Evolutionary conservation across 352 stramenopile genomes (phyloP).

Genomic region (Phytophthora melonis): DNA sequence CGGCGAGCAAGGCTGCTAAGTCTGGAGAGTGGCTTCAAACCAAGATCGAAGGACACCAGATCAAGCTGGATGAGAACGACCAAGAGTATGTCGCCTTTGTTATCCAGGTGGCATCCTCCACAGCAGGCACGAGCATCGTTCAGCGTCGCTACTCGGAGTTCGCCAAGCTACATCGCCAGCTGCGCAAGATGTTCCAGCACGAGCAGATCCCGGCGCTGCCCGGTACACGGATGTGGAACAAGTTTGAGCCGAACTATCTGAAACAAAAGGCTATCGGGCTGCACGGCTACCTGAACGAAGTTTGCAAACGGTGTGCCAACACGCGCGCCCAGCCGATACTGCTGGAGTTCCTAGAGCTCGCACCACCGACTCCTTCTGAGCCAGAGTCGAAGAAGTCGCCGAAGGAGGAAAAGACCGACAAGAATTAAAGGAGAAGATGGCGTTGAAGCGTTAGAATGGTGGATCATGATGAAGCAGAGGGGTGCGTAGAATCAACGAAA

Average conservation of each 20-base stretch:
- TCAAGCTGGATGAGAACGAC: constrained; percentile 77
- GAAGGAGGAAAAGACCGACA: constrained; percentile 21
- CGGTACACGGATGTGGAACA: constrained; percentile 84
- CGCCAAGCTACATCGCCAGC: constrained; percentile 71
- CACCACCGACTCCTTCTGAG: constrained; percentile 24
- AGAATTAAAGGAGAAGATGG: constrained; percentile 12
- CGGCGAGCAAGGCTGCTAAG: constrained; percentile 20
- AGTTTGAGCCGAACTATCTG: constrained; percentile 84
- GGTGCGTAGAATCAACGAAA: constrained; percentile 24
- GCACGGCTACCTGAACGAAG: constrained; percentile 75
- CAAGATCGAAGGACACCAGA: constrained; percentile 81
- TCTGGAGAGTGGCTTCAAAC: constrained; percentile 73
- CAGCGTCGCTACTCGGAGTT: constrained; percentile 87
- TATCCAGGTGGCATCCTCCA: constrained; percentile 81
- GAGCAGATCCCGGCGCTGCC: constrained; percentile 80
- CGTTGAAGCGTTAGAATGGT: too few species aligned
- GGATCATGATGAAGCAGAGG: background rate
- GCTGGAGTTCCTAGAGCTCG: constrained; percentile 72
- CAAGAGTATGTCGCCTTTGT: constrained; percentile 81
- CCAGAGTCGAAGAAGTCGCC: constrained; percentile 10
- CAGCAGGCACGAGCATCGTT: constrained; percentile 70
- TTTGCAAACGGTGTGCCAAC: constrained; percentile 81
- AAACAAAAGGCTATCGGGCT: constrained; percentile 81
- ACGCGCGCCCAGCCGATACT: constrained; percentile 69
- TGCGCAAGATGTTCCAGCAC: constrained; percentile 82